Conservation (phyloP, 352 stramenopile genomes). For the Globisporangium spiculum region DNA sequence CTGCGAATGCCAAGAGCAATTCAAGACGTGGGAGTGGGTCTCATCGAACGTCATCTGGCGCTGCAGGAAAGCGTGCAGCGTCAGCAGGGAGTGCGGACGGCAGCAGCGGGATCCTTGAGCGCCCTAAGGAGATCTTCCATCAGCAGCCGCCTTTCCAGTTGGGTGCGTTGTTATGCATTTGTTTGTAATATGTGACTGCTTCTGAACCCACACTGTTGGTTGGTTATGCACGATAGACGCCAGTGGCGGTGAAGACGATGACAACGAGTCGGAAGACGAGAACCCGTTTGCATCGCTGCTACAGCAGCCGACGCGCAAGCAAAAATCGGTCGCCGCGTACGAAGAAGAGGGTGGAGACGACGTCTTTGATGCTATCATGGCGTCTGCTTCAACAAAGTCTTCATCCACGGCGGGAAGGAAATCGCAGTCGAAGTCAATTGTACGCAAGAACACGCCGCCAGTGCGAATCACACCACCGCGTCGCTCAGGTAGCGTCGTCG, state of each 20-base stretch:
- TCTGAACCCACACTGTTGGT: slow-evolving; percentile 1
- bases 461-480: background rate
- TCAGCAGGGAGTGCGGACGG: background rate
- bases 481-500: background rate
- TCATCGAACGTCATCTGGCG: background rate
- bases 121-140: slow-evolving; percentile 42
- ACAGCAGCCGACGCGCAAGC: slow-evolving; percentile 20
- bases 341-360: background rate
- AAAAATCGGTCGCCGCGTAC: background rate
- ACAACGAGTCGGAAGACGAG: slow-evolving; percentile 26
- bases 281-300: slow-evolving; percentile 71
- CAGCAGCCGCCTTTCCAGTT: slow-evolving; percentile 37
- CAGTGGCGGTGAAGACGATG: slow-evolving; percentile 20
- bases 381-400: background rate
- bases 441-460: slow-evolving; percentile 2
- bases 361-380: background rate
- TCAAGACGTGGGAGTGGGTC: background rate
- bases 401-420: background rate
- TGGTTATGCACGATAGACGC: slow-evolving; percentile 8
- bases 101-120: slow-evolving; percentile 18
- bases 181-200: background rate
- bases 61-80: background rate
- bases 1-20: background rate
- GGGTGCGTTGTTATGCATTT: slow-evolving; percentile 21
- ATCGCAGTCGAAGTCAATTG: background rate